Evolutionary conservation across 495 filamentous ascomycete species (phyloP), one percentile per base, ranked within the genome.

Genomic region (Penicillium tannophilum): DNA sequence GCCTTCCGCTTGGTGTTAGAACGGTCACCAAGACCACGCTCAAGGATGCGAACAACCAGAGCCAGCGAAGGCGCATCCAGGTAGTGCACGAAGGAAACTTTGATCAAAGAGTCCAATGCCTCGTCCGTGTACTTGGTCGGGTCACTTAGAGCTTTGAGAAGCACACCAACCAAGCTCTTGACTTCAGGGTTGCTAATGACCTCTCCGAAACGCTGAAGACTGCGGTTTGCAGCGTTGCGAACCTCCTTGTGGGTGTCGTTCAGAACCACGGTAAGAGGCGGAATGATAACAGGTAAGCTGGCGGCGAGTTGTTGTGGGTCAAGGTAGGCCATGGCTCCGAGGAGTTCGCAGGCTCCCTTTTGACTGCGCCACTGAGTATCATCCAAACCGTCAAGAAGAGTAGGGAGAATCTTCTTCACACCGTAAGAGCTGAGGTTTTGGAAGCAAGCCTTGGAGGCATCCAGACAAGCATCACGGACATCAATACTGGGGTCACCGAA

Each of bases 181-280:
- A 98, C 90, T 71, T 98, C 94, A 11, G 94, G 94, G 71, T 98
- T 98, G 76, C 85, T 94, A 74, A 98, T 98, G 58, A 98, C 95
- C 62, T 98, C 94, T 49, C 94, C 94, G 73, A 98, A 98, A 20
- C 94, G 88, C 77, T 98, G 93, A 69, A 98, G 82, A 75, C 91
- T 96, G 63, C 93, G 87, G 71, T 98, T 98, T 5, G 95, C 94
- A 10, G 93, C 91, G 24, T 82, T 76, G 56, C 94, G 84, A 12
- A 98, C 94, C 66, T 98, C 94, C 73, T 98, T 98, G 74, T 98
- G 94, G 52, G 91, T 97, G 75, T 98, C 94, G 63, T 96, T 98
- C 44, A 98, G 79, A 1, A 98, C 94, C 42, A 87, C 83, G 0
- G 94, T 98, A 55, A 98, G 80, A 7, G 95, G 93, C 23, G 94